These are phyloP conservation scores for Eimeria necatrix DNA, from an alignment of 169 alveolate species.

Conservation along the genomic window DNA sequence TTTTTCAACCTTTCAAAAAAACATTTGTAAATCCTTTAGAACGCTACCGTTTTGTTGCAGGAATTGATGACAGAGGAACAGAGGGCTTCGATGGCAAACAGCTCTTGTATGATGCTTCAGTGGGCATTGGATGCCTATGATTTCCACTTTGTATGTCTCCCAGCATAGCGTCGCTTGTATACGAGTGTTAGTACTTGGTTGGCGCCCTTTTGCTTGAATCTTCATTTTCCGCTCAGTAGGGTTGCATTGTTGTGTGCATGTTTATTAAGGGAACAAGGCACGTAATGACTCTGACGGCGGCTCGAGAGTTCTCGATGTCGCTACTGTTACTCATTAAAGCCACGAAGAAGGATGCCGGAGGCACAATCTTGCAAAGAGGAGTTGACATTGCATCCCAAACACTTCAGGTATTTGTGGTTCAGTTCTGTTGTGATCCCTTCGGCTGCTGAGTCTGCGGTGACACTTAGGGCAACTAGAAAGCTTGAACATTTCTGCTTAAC, in stretches of 20 bases:
- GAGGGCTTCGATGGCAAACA: conserved; percentile 46
- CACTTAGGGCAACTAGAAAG: not conserved
- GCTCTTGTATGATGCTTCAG: conserved; percentile 65
- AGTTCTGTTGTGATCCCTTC: not conserved
- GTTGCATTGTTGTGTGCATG: not conserved
- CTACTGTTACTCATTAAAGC: conserved; percentile 36
- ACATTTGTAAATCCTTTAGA: no score
- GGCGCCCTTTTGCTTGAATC: no score
- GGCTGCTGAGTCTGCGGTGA: not conserved
- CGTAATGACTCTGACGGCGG: conserved; percentile 56
- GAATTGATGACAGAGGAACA: conserved; percentile 53
- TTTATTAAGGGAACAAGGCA: conserved; percentile 60
- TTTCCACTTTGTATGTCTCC: conserved; percentile 60
- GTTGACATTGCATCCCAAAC: conserved; percentile 59
- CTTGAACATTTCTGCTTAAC: not conserved
- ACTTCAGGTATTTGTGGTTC: not conserved
- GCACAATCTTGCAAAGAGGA: conserved; percentile 58
- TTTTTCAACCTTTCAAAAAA: no score
- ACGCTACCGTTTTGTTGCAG: not conserved
- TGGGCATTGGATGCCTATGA: conserved; percentile 81
- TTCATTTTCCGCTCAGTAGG: no score
- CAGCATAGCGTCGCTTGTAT: not conserved
- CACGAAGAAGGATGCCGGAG: conserved; percentile 36
- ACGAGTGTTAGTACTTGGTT: no score
- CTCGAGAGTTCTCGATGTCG: conserved; percentile 56